These are phyloP conservation scores for Fusarium lyarnte DNA, from an alignment of 2,329 filamentous ascomycete genomes.

Conservation along the genomic window DNA sequence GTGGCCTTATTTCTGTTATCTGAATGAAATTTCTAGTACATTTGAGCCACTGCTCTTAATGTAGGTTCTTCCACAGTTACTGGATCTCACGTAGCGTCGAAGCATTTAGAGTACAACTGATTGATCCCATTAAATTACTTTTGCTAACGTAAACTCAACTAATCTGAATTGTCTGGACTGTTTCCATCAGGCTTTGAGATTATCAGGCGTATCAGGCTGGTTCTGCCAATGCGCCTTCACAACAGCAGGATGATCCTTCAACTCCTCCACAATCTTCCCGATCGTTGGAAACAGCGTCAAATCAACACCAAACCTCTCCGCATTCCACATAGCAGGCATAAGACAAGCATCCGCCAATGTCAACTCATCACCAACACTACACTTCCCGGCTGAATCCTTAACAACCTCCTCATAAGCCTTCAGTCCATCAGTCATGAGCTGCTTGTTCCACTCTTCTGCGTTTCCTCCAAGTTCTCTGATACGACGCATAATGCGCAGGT, in stretches of 20 bases:
- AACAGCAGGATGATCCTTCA: slow-evolving; percentile 62
- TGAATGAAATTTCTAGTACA: no score
- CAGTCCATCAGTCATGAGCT: slow-evolving; percentile 63
- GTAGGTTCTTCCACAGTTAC: no score
- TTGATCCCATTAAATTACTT: no score
- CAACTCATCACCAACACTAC: slow-evolving; percentile 64
- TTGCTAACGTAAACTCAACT: no score
- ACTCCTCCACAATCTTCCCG: slow-evolving; percentile 53
- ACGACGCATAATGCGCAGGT: slow-evolving; percentile 61
- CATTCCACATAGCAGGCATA: slow-evolving; percentile 67
- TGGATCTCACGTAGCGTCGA: no score
- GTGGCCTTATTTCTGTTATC: no score
- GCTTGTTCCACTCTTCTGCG: slow-evolving; percentile 60
- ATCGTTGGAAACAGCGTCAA: slow-evolving; percentile 59
- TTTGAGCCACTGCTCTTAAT: no score
- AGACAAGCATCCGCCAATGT: slow-evolving; percentile 68
- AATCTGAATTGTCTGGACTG: no score
- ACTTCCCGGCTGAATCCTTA: slow-evolving; percentile 55
- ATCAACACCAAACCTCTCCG: slow-evolving; percentile 64
- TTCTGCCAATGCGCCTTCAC: slow-evolving; percentile 61
- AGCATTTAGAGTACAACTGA: no score
- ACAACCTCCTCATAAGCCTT: slow-evolving; percentile 63
- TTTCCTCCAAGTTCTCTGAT: slow-evolving; percentile 56
- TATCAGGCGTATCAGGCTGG: slow-evolving; percentile 60
- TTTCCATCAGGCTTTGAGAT: slow-evolving; percentile 33